Percentiles rank a stretch among this genome's conserved stretches.
These are phyloP conservation scores for Cyanodermella asteris DNA, from an alignment of 2,329 filamentous ascomycete species.

Conservation along the genomic window DNA sequence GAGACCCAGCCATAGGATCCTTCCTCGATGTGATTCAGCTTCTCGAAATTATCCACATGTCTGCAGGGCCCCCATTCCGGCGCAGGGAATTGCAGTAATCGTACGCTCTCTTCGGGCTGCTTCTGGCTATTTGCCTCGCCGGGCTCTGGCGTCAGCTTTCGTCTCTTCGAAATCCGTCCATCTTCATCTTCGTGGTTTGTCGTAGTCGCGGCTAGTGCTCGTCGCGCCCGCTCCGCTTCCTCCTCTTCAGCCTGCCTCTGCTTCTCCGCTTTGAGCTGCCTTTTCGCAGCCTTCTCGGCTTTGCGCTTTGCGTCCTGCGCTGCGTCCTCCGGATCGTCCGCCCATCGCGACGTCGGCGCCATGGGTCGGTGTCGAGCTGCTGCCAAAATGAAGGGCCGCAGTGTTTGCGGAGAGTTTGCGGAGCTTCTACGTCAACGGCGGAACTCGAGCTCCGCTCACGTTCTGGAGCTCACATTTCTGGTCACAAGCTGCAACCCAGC, in stretches of 20 bases:
- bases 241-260: conserved; percentile 42
- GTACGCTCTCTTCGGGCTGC: conserved; percentile 12
- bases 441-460: too few species aligned
- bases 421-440: too few species aligned
- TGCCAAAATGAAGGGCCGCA: too few species aligned
- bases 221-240: conserved; percentile 6
- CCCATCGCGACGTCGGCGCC: conserved; percentile 76
- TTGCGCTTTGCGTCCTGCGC: conserved; percentile 51
- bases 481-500: too few species aligned
- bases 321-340: conserved; percentile 60
- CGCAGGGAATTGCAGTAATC: conserved; percentile 48
- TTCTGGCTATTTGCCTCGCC: conserved; percentile 8
- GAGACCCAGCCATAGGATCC: conserved; percentile 92
- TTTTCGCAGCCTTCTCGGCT: conserved; percentile 75
- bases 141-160: conserved; percentile 36
- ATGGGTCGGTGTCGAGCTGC: too few species aligned
- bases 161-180: conserved; percentile 32
- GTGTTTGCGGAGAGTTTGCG: too few species aligned
- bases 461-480: too few species aligned
- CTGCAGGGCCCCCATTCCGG: conserved; percentile 48
- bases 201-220: neutral
- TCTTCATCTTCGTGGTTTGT: conserved; percentile 1
- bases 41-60: conserved; percentile 72
- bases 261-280: conserved; percentile 62
- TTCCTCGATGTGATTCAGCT: conserved; percentile 91